These are phyloP conservation scores for Cutaneotrichosporon curvatum DNA, from an alignment of 1,284 basidiomycete species.

Conservation along the genomic window DNA sequence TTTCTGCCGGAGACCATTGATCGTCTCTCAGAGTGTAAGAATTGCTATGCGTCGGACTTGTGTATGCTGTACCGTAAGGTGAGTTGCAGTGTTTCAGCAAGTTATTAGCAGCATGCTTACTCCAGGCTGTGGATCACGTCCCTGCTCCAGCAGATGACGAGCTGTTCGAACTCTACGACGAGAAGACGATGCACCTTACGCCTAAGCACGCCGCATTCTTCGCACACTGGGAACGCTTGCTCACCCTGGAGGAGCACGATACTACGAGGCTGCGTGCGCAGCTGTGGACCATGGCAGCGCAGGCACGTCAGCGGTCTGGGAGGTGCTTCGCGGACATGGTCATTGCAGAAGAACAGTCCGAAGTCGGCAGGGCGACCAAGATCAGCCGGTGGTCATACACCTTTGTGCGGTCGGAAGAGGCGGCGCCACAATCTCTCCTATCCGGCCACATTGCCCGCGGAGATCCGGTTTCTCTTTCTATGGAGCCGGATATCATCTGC, in stretches of 20 bases:
- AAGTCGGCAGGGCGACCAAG: slow-evolving; percentile 41
- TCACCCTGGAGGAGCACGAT: slow-evolving; percentile 85
- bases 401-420: slow-evolving; percentile 51
- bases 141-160: slow-evolving; percentile 54
- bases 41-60: slow-evolving; percentile 72
- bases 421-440: slow-evolving; percentile 52
- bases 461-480: slow-evolving; percentile 76
- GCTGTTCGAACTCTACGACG: slow-evolving; percentile 65
- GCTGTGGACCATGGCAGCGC: slow-evolving; percentile 84
- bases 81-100: slow-evolving; percentile 18
- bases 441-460: slow-evolving; percentile 69
- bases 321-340: slow-evolving; percentile 72
- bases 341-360: slow-evolving; percentile 50
- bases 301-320: slow-evolving; percentile 68
- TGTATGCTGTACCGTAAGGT: slow-evolving; percentile 94
- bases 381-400: slow-evolving; percentile 57
- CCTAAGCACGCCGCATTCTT: slow-evolving; percentile 69
- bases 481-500: slow-evolving; percentile 75
- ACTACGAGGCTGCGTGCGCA: slow-evolving; percentile 75
- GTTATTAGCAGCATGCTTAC: no score
- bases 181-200: slow-evolving; percentile 75
- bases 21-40: slow-evolving; percentile 65
- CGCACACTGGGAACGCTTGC: slow-evolving; percentile 78
- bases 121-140: slow-evolving; percentile 63
- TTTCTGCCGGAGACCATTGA: slow-evolving; percentile 86